Percentiles rank a stretch among this genome's conserved stretches.
These are phyloP conservation scores for Puccinia novopanici DNA, from an alignment of 1,284 basidiomycete species.

Conservation along the genomic window DNA sequence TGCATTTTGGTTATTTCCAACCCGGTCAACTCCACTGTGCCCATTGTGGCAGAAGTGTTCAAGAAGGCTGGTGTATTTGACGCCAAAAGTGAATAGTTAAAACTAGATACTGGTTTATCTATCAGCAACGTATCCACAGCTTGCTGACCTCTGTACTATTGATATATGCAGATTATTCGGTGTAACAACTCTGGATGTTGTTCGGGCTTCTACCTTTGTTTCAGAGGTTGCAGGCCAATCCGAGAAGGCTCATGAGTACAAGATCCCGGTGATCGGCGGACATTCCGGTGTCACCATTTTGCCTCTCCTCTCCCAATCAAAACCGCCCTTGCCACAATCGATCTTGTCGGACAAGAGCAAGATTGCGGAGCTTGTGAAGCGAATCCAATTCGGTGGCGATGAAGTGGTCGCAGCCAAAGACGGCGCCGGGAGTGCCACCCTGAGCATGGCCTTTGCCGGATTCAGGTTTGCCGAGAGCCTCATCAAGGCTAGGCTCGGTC, in stretches of 20 bases:
- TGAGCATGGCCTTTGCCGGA: conserved; percentile 59
- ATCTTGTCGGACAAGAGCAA: conserved; percentile 56
- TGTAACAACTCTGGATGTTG: conserved; percentile 96
- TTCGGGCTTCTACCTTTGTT: conserved; percentile 90
- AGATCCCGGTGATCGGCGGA: conserved; percentile 87
- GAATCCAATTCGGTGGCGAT: conserved; percentile 60
- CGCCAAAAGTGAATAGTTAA: conserved; percentile 66
- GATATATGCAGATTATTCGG: conserved; percentile 64
- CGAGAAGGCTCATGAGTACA: conserved; percentile 67
- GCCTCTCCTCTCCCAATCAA: conserved; percentile 82
- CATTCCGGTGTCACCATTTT: conserved; percentile 96
- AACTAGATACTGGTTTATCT: background rate
- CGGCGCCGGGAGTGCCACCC: conserved; percentile 59
- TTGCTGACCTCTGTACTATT: background rate
- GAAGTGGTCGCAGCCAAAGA: conserved; percentile 60
- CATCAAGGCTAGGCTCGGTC: conserved; percentile 47
- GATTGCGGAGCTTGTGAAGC: conserved; percentile 57
- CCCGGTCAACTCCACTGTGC: conserved; percentile 80
- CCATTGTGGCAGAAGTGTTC: conserved; percentile 90
- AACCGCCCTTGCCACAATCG: conserved; percentile 52
- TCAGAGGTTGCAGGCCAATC: conserved; percentile 71
- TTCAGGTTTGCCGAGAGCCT: conserved; percentile 57
- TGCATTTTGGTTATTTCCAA: conserved; percentile 95
- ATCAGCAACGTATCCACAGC: background rate
- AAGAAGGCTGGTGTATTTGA: conserved; percentile 93